These are phyloP conservation scores for Starmera amethionina DNA, from an alignment of 805 yeast species.

Conservation along the genomic window DNA sequence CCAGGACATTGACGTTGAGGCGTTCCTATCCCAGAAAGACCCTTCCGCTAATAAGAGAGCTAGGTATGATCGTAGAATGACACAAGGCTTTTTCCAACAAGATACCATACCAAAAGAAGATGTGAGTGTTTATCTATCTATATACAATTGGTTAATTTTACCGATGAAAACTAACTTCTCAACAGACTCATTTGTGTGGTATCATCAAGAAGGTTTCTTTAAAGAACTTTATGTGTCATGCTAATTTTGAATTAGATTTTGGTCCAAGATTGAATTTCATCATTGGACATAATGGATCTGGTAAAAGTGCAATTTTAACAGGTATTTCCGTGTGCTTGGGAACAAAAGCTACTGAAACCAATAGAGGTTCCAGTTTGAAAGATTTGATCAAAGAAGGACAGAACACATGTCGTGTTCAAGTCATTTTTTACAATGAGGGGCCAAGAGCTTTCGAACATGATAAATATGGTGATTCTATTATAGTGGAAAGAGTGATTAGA, in stretches of 20 bases:
- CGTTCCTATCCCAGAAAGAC: slow-evolving; percentile 10
- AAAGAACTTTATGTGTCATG: slow-evolving; percentile 85
- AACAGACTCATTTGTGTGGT: slow-evolving; percentile 35
- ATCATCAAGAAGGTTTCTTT: slow-evolving; percentile 53
- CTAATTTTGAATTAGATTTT: slow-evolving; percentile 59
- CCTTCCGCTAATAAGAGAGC: slow-evolving; percentile 2
- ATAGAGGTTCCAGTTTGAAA: slow-evolving; percentile 66
- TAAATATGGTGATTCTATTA: slow-evolving; percentile 58
- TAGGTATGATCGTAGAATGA: slow-evolving; percentile 7
- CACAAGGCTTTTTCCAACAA: slow-evolving; percentile 5
- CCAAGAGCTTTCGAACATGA: slow-evolving; percentile 55
- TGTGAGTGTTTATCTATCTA: neutral
- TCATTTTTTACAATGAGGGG: slow-evolving; percentile 57
- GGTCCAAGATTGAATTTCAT: slow-evolving; percentile 81
- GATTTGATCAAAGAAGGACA: slow-evolving; percentile 72
- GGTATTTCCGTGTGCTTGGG: slow-evolving; percentile 85
- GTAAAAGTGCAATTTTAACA: slow-evolving; percentile 81
- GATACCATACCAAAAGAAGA: neutral
- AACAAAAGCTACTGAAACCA: slow-evolving; percentile 79
- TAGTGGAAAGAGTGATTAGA: slow-evolving; percentile 57
- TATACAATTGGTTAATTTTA: neutral
- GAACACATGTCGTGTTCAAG: slow-evolving; percentile 52
- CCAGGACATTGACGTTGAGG: slow-evolving; percentile 10
- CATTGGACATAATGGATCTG: slow-evolving; percentile 86
- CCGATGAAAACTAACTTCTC: neutral